A percentile compares a stretch with the other conserved stretches of the same genome.
phyloP scores from a whole-genome alignment of 164 flowering plant genomes.

The Sextonia rubra region DNA sequence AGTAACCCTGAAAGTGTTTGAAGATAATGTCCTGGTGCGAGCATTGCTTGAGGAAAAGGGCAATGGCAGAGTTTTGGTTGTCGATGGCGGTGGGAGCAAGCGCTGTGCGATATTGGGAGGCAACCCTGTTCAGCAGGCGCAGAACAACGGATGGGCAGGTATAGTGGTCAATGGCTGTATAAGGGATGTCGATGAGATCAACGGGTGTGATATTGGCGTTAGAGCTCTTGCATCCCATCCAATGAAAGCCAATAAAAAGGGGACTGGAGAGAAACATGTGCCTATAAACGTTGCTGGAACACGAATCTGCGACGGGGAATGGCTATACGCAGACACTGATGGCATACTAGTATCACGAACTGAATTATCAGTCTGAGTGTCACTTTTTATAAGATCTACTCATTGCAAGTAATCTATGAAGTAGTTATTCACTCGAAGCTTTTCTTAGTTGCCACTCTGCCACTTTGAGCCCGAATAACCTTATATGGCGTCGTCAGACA shows the following conservation, averaged over 20 bases:
- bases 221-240: slow-evolving; percentile 58
- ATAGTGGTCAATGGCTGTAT: slow-evolving; percentile 60
- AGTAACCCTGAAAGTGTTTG: slow-evolving; percentile 58
- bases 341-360: slow-evolving; percentile 47
- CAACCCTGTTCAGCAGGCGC: slow-evolving; percentile 59
- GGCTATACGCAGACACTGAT: slow-evolving; percentile 67
- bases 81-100: slow-evolving; percentile 58
- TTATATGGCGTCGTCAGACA: neutral
- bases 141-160: slow-evolving; percentile 67
- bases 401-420: neutral
- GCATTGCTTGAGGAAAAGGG: slow-evolving; percentile 59
- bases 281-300: slow-evolving; percentile 49
- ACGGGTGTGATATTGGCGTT: slow-evolving; percentile 64
- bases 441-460: neutral
- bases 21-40: slow-evolving; percentile 53
- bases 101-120: slow-evolving; percentile 62
- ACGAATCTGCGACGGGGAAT: slow-evolving; percentile 52
- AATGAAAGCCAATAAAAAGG: slow-evolving; percentile 53
- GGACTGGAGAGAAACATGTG: slow-evolving; percentile 49
- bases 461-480: neutral
- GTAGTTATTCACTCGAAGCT: neutral
- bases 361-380: slow-evolving; percentile 38
- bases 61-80: slow-evolving; percentile 56
- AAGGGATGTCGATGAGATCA: slow-evolving; percentile 63
- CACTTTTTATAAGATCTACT: neutral